Conservation (phyloP, 441 rosid species). For the Corymbia citriodora region DNA sequence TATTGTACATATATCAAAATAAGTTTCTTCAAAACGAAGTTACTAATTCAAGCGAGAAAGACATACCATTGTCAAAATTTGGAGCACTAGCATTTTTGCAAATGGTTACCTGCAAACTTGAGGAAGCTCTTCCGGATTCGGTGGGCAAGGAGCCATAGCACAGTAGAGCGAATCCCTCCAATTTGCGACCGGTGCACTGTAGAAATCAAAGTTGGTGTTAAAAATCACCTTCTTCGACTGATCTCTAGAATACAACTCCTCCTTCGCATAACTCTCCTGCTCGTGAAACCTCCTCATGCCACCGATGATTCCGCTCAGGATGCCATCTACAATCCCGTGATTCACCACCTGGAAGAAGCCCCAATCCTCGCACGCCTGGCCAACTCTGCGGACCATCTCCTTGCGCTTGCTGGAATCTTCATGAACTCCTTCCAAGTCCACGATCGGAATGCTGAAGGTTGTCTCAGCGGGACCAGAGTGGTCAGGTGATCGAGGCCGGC, state of each 20-base stretch:
- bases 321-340: slow-evolving; percentile 27
- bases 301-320: slow-evolving; percentile 21
- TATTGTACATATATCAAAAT: background rate
- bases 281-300: slow-evolving; percentile 29
- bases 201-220: slow-evolving; percentile 23
- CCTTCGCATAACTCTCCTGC: slow-evolving; percentile 25
- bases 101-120: background rate
- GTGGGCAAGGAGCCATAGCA: slow-evolving; percentile 28
- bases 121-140: slow-evolving; percentile 6
- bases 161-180: slow-evolving; percentile 34
- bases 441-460: background rate
- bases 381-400: background rate
- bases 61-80: background rate
- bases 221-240: slow-evolving; percentile 9
- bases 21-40: background rate
- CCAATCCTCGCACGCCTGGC: slow-evolving; percentile 15
- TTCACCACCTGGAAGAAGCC: slow-evolving; percentile 41
- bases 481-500: background rate
- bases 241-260: slow-evolving; percentile 22
- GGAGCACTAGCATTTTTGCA: background rate
- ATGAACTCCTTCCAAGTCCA: background rate
- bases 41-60: background rate
- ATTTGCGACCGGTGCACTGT: slow-evolving; percentile 10
- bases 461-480: background rate
- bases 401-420: background rate